Evolutionary conservation across 768 basidiomycete genomes (phyloP).

Genomic region (button mushroom (Agaricus bisporus)): DNA sequence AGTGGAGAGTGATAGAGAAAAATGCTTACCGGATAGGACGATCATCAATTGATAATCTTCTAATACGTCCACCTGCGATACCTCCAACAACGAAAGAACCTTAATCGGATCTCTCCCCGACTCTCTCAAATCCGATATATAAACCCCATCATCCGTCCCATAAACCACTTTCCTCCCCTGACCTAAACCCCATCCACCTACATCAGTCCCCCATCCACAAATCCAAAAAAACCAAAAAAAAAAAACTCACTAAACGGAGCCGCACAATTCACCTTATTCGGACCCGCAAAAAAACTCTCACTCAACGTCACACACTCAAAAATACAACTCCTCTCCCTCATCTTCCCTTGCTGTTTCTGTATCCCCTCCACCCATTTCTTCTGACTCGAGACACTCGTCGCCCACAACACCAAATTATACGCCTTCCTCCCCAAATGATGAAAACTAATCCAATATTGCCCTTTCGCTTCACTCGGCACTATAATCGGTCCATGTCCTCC

Average conservation of each 20-base stretch:
- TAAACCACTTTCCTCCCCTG: constrained; percentile 84
- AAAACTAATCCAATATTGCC: constrained; percentile 89
- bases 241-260: constrained; percentile 73
- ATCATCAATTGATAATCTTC: constrained; percentile 95
- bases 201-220: constrained; percentile 1
- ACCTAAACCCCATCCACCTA: constrained; percentile 43
- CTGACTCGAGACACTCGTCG: constrained; percentile 74
- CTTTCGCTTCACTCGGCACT: constrained; percentile 60
- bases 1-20: background rate
- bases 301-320: constrained; percentile 84
- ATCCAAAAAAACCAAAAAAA: constrained; percentile 1
- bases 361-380: constrained; percentile 95
- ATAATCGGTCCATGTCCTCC: constrained; percentile 24
- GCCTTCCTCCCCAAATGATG: constrained; percentile 89
- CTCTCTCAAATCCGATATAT: constrained; percentile 83
- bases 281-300: constrained; percentile 82
- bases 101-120: constrained; percentile 77
- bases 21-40: constrained; percentile 83
- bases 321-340: constrained; percentile 78
- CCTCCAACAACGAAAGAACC: constrained; percentile 83
- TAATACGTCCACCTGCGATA: constrained; percentile 91
- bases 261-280: constrained; percentile 90
- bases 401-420: constrained; percentile 90
- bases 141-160: constrained; percentile 97
- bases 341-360: constrained; percentile 77